Conservation (phyloP, 176 grass and related monocot species). For the Avena atlantica region DNA sequence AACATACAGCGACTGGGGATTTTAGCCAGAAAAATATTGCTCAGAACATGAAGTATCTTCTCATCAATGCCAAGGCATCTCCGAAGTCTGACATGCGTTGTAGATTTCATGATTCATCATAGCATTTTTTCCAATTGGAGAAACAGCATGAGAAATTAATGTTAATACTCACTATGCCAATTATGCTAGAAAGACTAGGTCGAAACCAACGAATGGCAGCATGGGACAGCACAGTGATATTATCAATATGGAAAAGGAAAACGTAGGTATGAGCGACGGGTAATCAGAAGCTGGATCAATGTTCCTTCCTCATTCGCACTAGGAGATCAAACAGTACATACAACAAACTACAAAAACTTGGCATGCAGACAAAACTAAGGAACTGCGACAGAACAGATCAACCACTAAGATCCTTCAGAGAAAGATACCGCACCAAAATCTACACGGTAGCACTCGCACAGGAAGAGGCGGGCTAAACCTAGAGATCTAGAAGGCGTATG, state of each 20-base stretch:
- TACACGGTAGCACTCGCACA: background rate
- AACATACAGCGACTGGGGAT: too few relatives aligned
- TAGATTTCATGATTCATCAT: background rate
- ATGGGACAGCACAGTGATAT: background rate
- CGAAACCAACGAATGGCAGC: too few relatives aligned
- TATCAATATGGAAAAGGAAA: background rate
- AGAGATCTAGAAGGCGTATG: background rate
- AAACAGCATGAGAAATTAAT: background rate
- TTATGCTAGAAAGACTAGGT: too few relatives aligned
- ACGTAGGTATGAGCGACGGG: slow-evolving; percentile 11
- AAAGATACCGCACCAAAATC: background rate
- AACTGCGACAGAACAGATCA: background rate
- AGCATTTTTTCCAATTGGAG: background rate
- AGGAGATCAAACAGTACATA: background rate
- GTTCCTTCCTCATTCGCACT: slow-evolving; percentile 18
- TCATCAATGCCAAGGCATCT: background rate
- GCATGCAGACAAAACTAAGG: background rate
- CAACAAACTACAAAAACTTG: too few relatives aligned
- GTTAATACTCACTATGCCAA: too few relatives aligned
- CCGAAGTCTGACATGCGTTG: background rate
- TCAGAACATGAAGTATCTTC: too few relatives aligned
- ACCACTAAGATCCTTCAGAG: background rate
- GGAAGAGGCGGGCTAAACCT: background rate
- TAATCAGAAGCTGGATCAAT: slow-evolving; percentile 39
- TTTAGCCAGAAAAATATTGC: too few relatives aligned